These are phyloP conservation scores for Sclerotinia glacialis DNA, from an alignment of 2,329 filamentous ascomycete genomes.

Conservation along the genomic window DNA sequence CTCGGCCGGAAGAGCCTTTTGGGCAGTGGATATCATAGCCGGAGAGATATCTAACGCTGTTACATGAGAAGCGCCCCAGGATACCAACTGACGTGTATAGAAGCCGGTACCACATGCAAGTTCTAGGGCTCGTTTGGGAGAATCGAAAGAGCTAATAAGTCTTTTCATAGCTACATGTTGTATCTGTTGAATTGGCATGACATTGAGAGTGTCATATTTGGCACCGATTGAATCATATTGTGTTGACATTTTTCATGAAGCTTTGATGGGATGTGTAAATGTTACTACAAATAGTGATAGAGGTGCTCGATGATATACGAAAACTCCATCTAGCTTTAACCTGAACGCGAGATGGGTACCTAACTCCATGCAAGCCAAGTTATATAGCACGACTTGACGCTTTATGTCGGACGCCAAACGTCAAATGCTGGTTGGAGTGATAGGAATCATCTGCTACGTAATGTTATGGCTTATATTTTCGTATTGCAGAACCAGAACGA, in stretches of 20 bases:
- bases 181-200: background rate
- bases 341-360: background rate
- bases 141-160: background rate
- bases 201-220: background rate
- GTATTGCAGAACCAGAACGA: background rate
- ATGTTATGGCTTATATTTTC: background rate
- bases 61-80: constrained; percentile 8
- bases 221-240: constrained; percentile 11
- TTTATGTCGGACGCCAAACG: background rate
- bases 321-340: background rate
- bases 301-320: background rate
- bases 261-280: background rate
- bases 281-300: background rate
- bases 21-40: background rate
- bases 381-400: background rate
- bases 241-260: background rate
- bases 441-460: background rate
- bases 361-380: background rate
- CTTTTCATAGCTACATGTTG: background rate
- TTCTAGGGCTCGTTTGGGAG: background rate
- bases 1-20: background rate
- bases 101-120: constrained; percentile 15
- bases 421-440: background rate
- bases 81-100: background rate
- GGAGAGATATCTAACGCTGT: constrained; percentile 13